Base-by-base conservation (phyloP, 2,329 filamentous ascomycete species). In the Clonostachys chloroleuca region DNA sequence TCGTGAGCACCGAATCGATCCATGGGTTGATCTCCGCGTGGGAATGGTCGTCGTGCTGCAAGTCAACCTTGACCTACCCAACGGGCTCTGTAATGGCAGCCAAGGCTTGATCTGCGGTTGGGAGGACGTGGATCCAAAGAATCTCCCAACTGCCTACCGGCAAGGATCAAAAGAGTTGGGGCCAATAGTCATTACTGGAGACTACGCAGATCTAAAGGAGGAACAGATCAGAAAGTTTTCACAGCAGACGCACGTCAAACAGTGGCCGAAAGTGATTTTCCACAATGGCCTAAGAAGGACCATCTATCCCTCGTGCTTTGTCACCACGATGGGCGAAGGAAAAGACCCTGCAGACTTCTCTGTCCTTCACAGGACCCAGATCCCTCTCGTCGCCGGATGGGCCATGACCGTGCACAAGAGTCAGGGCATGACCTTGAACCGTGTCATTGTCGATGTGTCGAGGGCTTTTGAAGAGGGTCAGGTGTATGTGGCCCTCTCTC, bases 341-440 rank as follows among this genome's bases (percentile, higher is more conserved):
- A 10, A 30, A 9, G 24, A 62, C 72, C 39, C 57, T 63, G 3
- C 17, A 57, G 44, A 75, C 77, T 0, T 75, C 74, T 51, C 74
- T 68, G 35, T 53, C 2, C 56, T 84, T 0, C 66, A 68, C 1
- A 68, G 83, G n/a, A 81, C 80, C 1, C 82, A 86, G 55, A 71
- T 86, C 6, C 83, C 83, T 0, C 66, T 86, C 0, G 62, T 72
- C 2, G 67, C 80, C 0, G 83, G 75, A 0, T 86, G 81, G 77
- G 83, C 83, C 0, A 73, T 84, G 55, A 85, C 75, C 0, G 75
- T 84, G 3, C 83, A 86, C 58, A 84, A 83, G 58, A 72, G 72
- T 5, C 79, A 86, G 62, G 80, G 81, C 4, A 77, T 84, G 69
- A 84, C 81, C 2, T 63, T 87, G 5, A 74, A 84, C 17, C 70